Percentiles rank a stretch among this genome's conserved stretches.
Evolutionary conservation across 2,329 filamentous ascomycete genomes (phyloP).

Genomic region (Sporothrix luriei): DNA sequence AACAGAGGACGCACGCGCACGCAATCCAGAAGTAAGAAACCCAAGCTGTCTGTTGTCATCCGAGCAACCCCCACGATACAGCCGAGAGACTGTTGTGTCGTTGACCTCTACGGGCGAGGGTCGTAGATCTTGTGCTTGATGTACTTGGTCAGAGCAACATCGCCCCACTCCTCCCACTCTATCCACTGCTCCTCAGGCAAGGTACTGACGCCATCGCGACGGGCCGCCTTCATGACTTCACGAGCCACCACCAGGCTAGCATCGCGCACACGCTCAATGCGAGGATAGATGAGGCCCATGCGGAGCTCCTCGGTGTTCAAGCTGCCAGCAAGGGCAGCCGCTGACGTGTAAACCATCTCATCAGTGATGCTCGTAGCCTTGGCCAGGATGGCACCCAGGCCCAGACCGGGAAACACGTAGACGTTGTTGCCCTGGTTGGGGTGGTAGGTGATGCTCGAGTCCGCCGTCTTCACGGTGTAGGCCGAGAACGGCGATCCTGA

Average conservation of each 20-base stretch:
- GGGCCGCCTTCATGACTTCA: conserved; percentile 90
- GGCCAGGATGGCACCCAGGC: conserved; percentile 87
- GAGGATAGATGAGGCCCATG: conserved; percentile 85
- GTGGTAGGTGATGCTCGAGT: conserved; percentile 67
- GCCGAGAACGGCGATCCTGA: conserved; percentile 90
- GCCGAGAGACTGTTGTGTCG: neutral
- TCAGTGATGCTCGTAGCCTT: conserved; percentile 87
- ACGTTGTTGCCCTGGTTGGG: conserved; percentile 83
- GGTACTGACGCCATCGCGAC: conserved; percentile 74
- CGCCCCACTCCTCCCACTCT: conserved; percentile 72
- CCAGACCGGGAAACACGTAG: conserved; percentile 96
- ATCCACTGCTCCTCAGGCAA: conserved; percentile 70
- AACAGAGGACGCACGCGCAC: neutral
- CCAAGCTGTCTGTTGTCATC: conserved; percentile 10
- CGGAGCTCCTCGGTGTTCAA: conserved; percentile 80
- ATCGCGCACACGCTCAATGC: conserved; percentile 87
- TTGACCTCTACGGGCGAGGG: conserved; percentile 43
- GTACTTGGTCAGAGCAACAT: conserved; percentile 61
- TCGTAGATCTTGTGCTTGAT: conserved; percentile 65
- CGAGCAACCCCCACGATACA: conserved; percentile 5
- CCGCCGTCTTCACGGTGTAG: conserved; percentile 64
- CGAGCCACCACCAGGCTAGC: conserved; percentile 84
- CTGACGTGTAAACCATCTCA: conserved; percentile 95
- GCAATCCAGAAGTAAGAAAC: neutral
- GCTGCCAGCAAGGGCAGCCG: conserved; percentile 74